Percentiles rank a stretch among this genome's conserved stretches.
phyloP scores from a whole-genome alignment of 2,329 filamentous ascomycete species.

The Colletotrichum tropicale region DNA sequence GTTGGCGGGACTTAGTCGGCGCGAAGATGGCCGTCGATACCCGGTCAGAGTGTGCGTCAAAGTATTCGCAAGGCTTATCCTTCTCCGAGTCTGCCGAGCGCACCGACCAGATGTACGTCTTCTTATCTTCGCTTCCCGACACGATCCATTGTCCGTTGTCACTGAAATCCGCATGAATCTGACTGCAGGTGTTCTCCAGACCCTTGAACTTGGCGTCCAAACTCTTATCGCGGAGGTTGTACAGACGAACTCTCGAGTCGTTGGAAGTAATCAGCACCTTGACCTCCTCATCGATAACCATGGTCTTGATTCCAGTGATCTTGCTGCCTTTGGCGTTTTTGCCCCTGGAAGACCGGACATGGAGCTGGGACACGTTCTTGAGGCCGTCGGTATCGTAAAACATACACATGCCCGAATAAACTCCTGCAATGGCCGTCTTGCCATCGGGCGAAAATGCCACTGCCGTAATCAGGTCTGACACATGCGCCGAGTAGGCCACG shows the following conservation, averaged over 20 bases:
- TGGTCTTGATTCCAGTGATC: slow-evolving; percentile 90
- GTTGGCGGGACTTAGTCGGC: slow-evolving; percentile 75
- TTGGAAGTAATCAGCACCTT: slow-evolving; percentile 94
- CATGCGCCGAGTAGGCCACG: slow-evolving; percentile 80
- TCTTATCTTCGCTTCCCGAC: slow-evolving; percentile 90
- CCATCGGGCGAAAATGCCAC: slow-evolving; percentile 94
- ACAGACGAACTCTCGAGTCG: slow-evolving; percentile 89
- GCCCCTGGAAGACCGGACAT: slow-evolving; percentile 90
- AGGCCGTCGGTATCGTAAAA: slow-evolving; percentile 94
- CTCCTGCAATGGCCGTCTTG: slow-evolving; percentile 85
- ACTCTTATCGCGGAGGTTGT: slow-evolving; percentile 83
- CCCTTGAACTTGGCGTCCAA: slow-evolving; percentile 91
- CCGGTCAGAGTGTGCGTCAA: slow-evolving; percentile 87
- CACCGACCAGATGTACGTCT: slow-evolving; percentile 90
- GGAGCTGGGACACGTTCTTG: slow-evolving; percentile 82
- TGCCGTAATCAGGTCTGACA: slow-evolving; percentile 89
- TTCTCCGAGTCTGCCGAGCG: slow-evolving; percentile 63
- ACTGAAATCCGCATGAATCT: slow-evolving; percentile 88
- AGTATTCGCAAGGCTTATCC: slow-evolving; percentile 87
- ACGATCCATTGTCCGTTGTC: slow-evolving; percentile 87
- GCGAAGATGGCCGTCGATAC: slow-evolving; percentile 91
- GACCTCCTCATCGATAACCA: slow-evolving; percentile 68
- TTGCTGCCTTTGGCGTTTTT: slow-evolving; percentile 97
- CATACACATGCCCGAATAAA: slow-evolving; percentile 81
- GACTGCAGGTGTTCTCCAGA: slow-evolving; percentile 86